Conservation (phyloP, 179 eudicot genomes). For the Beta macrorhiza region DNA sequence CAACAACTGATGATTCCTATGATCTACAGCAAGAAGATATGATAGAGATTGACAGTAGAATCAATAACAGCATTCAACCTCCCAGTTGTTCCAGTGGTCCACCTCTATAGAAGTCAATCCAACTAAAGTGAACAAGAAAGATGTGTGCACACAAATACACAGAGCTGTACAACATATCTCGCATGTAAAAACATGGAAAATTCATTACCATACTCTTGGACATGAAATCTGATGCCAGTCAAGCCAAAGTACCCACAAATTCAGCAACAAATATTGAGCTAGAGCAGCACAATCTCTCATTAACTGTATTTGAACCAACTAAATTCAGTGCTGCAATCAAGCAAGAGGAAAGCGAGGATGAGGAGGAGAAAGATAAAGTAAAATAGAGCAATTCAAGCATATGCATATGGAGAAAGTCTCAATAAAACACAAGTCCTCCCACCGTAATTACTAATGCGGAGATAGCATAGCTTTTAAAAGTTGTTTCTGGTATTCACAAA, state of each 20-base stretch:
- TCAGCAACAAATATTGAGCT: constrained; percentile 16
- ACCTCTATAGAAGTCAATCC: not conserved
- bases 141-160: not conserved
- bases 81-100: not conserved
- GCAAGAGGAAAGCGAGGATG: no score
- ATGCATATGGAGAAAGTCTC: not conserved
- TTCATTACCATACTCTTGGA: constrained; percentile 28
- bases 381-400: not conserved
- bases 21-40: not conserved
- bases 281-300: constrained; percentile 13
- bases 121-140: constrained; percentile 12
- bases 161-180: not conserved
- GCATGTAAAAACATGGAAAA: constrained; percentile 1
- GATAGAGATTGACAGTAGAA: not conserved
- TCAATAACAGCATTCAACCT: not conserved
- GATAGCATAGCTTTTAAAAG: not conserved
- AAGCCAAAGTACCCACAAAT: not conserved
- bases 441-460: not conserved
- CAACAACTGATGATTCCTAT: not conserved
- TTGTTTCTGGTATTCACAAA: not conserved
- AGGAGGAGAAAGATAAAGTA: not conserved
- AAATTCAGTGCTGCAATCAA: not conserved
- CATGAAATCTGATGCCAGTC: not conserved
- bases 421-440: not conserved
- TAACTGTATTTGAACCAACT: constrained; percentile 28